Evolutionary conservation across 495 filamentous ascomycete species (phyloP), one percentile per base, ranked within the genome.

Genomic region (Copromyces sp.): DNA sequence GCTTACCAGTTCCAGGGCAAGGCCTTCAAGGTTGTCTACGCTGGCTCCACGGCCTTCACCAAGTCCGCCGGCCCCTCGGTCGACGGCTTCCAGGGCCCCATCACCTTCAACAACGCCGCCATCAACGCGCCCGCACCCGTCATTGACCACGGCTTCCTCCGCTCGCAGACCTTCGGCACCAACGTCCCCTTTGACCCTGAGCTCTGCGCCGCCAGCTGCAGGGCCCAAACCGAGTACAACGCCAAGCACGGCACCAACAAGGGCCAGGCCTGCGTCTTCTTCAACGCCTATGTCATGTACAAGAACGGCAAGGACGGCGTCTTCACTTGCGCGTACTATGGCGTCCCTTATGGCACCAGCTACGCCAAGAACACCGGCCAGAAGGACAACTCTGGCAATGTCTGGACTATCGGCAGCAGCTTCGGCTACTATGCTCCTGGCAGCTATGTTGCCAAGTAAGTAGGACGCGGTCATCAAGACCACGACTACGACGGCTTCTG

Each of bases 251-350:
- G 80, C 38, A 75, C 75, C 32, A 40, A 71, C 24, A 74, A 73
- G 11, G 81, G 78, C n/a, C 72, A 70, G 32, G 78, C 80, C 20
- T 85, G 82, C 72, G 80, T 80, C 69, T 87, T 87, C 82, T 86
- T 85, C 79, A 83, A 85, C 69, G 77, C 81, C 12, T 87, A 84
- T 68, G 73, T 86, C n/a, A 70, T 83, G 4, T 77, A 77, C 69
- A 85, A 80, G 73, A 83, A 86, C 74, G 76, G 79, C n/a, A 40
- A 14, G 17, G 41, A 71, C 29, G 70, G 47, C 4, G 70, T 74
- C 53, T 75, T 76, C 73, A 47, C 40, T 39, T 76, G 75, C 71
- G 71, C 73, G 1, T 76, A 73, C 71, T 76, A 76, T 40, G 41
- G 45, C 24, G 37, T 35, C 12, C 17, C 47, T 14, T 75, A 71